These are phyloP conservation scores for Blastomyces gilchristii DNA, from an alignment of 2,329 filamentous ascomycete genomes.

Conservation along the genomic window DNA sequence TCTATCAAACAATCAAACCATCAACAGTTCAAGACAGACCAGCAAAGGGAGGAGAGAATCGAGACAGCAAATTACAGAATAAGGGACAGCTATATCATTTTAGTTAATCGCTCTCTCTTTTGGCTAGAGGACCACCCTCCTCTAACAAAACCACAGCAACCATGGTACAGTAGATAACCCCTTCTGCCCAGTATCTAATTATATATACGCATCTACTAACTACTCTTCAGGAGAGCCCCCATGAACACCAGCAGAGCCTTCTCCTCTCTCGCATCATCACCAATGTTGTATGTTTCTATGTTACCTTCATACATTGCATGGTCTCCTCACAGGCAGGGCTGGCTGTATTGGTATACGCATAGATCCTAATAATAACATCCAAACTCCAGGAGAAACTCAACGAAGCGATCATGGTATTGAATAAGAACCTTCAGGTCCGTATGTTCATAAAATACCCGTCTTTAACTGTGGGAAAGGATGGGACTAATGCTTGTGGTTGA, in stretches of 20 bases:
- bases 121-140: neutral
- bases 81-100: neutral
- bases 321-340: neutral
- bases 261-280: slow-evolving; percentile 91
- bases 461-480: neutral
- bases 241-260: slow-evolving; percentile 93
- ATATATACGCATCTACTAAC: neutral
- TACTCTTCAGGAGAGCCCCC: slow-evolving; percentile 66
- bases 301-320: neutral
- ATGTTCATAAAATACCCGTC: neutral
- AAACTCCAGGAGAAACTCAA: slow-evolving; percentile 79
- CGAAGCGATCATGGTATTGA: slow-evolving; percentile 83
- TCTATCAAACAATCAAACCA: neutral
- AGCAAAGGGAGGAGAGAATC: neutral
- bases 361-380: neutral
- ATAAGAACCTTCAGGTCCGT: slow-evolving; percentile 73
- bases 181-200: neutral
- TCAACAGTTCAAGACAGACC: neutral
- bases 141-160: neutral
- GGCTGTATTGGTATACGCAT: neutral
- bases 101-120: neutral
- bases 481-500: neutral
- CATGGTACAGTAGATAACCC: neutral
- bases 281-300: slow-evolving; percentile 67
- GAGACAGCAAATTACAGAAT: neutral